A percentile compares a stretch with the other conserved stretches of the same genome.
phyloP scores from a whole-genome alignment of 106 monocot genomes.

The Dactylorhiza incarnata region DNA sequence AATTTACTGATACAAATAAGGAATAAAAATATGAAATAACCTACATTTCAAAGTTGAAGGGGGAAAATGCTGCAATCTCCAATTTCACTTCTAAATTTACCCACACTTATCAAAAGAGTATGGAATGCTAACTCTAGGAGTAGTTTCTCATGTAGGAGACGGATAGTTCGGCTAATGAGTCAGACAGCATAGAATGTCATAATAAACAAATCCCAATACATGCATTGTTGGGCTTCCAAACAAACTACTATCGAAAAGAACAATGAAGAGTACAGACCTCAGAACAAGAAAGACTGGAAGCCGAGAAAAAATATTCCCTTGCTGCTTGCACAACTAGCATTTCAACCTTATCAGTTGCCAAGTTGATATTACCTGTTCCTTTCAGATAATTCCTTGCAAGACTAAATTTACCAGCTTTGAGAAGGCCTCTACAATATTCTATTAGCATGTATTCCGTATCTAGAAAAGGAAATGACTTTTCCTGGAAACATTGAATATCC shows the following conservation, averaged over 20 bases:
- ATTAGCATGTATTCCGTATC: slow-evolving; percentile 78
- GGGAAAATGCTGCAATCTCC: neutral
- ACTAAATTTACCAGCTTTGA: slow-evolving; percentile 92
- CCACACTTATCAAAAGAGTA: neutral
- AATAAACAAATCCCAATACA: neutral
- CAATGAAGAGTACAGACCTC: slow-evolving; percentile 44
- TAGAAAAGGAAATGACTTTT: slow-evolving; percentile 84
- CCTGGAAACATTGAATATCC: slow-evolving; percentile 76
- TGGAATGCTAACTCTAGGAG: neutral
- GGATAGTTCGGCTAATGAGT: neutral
- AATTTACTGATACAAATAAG: no score
- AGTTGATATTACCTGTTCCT: slow-evolving; percentile 44
- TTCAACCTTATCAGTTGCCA: slow-evolving; percentile 75
- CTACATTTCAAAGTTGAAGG: no score
- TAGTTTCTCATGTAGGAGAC: neutral
- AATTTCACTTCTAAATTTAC: neutral
- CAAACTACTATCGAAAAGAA: neutral
- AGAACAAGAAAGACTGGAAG: slow-evolving; percentile 65
- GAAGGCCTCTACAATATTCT: slow-evolving; percentile 83
- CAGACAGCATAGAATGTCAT: neutral
- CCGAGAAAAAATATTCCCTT: slow-evolving; percentile 92
- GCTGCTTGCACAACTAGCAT: slow-evolving; percentile 83
- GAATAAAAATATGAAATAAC: no score
- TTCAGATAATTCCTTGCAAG: slow-evolving; percentile 94
- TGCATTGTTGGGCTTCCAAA: neutral